Conservation (phyloP, 1,284 basidiomycete genomes). For the Fomitopsis schrenkii region DNA sequence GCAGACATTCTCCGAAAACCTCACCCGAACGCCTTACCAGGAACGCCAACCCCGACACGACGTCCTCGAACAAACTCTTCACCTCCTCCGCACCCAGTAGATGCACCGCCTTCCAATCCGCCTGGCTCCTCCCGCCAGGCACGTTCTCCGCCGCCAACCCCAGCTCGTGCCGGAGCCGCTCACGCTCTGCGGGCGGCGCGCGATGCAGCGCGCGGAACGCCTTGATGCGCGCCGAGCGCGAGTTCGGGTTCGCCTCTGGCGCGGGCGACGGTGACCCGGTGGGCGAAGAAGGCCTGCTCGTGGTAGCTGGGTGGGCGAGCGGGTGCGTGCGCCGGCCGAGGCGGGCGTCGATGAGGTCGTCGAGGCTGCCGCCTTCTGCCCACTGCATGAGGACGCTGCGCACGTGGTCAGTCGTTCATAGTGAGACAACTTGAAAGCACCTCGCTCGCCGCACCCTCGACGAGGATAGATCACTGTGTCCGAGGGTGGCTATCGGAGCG, state of each 20-base stretch:
- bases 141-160: slow-evolving; percentile 25
- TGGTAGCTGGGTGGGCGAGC: slow-evolving; percentile 10
- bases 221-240: slow-evolving; percentile 67
- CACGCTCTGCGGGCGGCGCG: slow-evolving; percentile 59
- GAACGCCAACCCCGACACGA: slow-evolving; percentile 77
- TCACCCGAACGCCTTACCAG: slow-evolving; percentile 48
- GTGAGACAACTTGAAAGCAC: background rate
- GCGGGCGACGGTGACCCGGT: slow-evolving; percentile 7
- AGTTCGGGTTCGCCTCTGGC: slow-evolving; percentile 32
- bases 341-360: slow-evolving; percentile 81
- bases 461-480: background rate
- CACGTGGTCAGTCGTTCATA: slow-evolving; percentile 1
- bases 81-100: slow-evolving; percentile 80
- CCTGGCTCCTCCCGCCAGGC: slow-evolving; percentile 12
- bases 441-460: no score
- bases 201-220: slow-evolving; percentile 69
- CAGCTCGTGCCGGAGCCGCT: slow-evolving; percentile 50
- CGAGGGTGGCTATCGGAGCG: background rate
- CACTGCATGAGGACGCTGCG: slow-evolving; percentile 87
- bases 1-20: background rate
- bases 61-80: slow-evolving; percentile 70
- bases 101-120: slow-evolving; percentile 67
- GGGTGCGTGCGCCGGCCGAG: slow-evolving; percentile 37
- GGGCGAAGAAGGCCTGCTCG: slow-evolving; percentile 15
- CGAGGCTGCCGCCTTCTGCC: slow-evolving; percentile 81